Evolutionary conservation across 108 stramenopile genomes (phyloP).

Genomic region (Parmales sp.): DNA sequence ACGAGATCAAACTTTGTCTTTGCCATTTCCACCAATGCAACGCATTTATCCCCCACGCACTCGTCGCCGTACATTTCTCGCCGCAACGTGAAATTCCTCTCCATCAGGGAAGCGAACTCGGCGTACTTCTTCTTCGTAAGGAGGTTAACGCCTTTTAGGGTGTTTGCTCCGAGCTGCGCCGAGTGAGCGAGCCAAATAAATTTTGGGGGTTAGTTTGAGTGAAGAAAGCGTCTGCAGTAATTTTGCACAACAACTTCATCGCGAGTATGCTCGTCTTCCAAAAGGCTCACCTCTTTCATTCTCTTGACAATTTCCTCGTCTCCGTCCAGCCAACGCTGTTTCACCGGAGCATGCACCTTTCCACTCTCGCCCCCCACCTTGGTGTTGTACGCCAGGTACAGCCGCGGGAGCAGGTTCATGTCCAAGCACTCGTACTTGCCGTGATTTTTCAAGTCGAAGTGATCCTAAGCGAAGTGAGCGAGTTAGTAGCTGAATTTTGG

Average conservation of each 20-base stretch:
- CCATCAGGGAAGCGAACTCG: conserved; percentile 4
- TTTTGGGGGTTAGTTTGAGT: no score
- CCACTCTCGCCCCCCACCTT: conserved; percentile 23
- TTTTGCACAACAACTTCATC: conserved; percentile 5
- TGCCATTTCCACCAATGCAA: no score
- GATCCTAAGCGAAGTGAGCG: no score
- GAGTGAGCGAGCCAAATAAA: no score
- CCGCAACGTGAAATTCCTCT: conserved; percentile 16
- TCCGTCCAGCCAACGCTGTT: conserved; percentile 15
- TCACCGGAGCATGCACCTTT: conserved; percentile 17
- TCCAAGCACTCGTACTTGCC: conserved; percentile 13
- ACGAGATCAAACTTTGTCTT: no score
- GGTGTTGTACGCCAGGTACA: conserved; percentile 20
- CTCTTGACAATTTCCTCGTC: conserved; percentile 11
- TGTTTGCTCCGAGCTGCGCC: no score
- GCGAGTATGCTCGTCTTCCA: no score
- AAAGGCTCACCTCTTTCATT: no score
- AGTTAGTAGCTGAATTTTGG: no score
- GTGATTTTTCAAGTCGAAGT: neutral
- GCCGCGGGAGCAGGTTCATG: neutral
- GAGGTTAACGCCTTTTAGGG: no score
- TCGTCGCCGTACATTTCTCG: conserved; percentile 20
- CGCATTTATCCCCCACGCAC: conserved; percentile 11
- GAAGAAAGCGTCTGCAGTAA: neutral
- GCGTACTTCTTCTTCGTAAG: neutral